phyloP scores from a whole-genome alignment of 2,329 filamentous ascomycete species.

The Boeremia exigua region DNA sequence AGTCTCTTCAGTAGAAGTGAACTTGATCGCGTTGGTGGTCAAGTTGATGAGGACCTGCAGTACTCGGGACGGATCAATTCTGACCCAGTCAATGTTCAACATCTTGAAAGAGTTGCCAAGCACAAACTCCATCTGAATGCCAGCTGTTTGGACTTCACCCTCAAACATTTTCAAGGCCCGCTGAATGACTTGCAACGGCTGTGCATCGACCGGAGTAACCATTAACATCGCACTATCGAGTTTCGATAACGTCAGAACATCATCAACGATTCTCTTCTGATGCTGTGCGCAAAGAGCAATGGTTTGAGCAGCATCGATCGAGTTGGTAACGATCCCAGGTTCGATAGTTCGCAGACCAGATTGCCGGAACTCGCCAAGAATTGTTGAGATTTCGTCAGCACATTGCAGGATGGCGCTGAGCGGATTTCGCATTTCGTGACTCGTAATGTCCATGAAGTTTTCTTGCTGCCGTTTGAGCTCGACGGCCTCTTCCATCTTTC shows the following conservation, averaged over 20 bases:
- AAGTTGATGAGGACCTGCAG: slow-evolving; percentile 82
- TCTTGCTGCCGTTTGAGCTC: slow-evolving; percentile 82
- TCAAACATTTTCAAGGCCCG: slow-evolving; percentile 79
- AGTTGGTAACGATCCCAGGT: slow-evolving; percentile 60
- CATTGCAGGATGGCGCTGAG: slow-evolving; percentile 77
- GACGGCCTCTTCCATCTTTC: slow-evolving; percentile 79
- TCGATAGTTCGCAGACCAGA: slow-evolving; percentile 56
- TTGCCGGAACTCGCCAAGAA: slow-evolving; percentile 51
- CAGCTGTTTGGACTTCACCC: slow-evolving; percentile 71
- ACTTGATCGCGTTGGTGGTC: slow-evolving; percentile 82
- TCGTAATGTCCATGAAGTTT: slow-evolving; percentile 81
- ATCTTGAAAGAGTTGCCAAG: slow-evolving; percentile 67
- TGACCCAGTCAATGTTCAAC: slow-evolving; percentile 69
- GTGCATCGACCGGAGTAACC: slow-evolving; percentile 72
- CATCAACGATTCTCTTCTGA: slow-evolving; percentile 67
- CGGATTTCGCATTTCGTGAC: slow-evolving; percentile 79
- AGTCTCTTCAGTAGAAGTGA: slow-evolving; percentile 69
- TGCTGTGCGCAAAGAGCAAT: slow-evolving; percentile 80
- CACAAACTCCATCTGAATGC: slow-evolving; percentile 70
- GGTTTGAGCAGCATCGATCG: slow-evolving; percentile 76
- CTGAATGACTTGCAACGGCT: slow-evolving; percentile 70
- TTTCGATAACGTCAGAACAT: slow-evolving; percentile 58
- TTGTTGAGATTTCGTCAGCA: slow-evolving; percentile 73
- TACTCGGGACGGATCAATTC: slow-evolving; percentile 75
- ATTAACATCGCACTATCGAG: slow-evolving; percentile 76